phyloP scores from a whole-genome alignment of 768 basidiomycete genomes.

The Mycena amicta region DNA sequence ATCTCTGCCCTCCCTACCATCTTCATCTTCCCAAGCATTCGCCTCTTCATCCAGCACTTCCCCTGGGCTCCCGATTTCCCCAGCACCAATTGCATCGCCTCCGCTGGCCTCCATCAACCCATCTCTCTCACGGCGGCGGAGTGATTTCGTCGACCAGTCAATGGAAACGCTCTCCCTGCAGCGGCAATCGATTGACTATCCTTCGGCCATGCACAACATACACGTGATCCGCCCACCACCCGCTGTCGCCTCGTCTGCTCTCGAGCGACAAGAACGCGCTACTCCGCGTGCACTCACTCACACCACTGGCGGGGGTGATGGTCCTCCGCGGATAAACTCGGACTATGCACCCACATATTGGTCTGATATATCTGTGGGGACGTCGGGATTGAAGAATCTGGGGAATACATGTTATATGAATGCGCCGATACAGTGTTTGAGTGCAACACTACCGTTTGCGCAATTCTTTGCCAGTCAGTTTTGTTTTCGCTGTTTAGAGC shows the following conservation, averaged over 20 bases:
- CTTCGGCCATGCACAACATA: conserved; percentile 35
- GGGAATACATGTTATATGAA: conserved; percentile 99
- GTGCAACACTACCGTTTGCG: conserved; percentile 91
- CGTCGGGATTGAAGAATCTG: conserved; percentile 89
- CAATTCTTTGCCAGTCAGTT: conserved; percentile 72
- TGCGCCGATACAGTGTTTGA: conserved; percentile 94
- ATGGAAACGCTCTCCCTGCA: conserved; percentile 58
- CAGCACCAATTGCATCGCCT: conserved; percentile 59
- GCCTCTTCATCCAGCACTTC: background rate
- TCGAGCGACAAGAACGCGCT: conserved; percentile 68
- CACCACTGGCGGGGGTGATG: conserved; percentile 40
- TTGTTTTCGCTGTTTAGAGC: background rate
- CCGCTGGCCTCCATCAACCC: conserved; percentile 87
- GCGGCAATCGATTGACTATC: conserved; percentile 76
- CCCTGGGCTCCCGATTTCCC: conserved; percentile 41
- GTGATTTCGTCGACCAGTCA: conserved; percentile 80
- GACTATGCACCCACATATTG: conserved; percentile 86
- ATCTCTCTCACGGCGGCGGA: conserved; percentile 72
- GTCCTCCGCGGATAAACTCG: conserved; percentile 67
- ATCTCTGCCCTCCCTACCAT: conserved; percentile 33
- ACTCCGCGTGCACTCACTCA: background rate
- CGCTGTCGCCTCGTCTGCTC: conserved; percentile 63
- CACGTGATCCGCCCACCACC: conserved; percentile 79
- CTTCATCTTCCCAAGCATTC: conserved; percentile 12
- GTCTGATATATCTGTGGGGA: conserved; percentile 77